Conservation (phyloP, 2,329 filamentous ascomycete genomes). For the Neofusicoccum sp. region DNA sequence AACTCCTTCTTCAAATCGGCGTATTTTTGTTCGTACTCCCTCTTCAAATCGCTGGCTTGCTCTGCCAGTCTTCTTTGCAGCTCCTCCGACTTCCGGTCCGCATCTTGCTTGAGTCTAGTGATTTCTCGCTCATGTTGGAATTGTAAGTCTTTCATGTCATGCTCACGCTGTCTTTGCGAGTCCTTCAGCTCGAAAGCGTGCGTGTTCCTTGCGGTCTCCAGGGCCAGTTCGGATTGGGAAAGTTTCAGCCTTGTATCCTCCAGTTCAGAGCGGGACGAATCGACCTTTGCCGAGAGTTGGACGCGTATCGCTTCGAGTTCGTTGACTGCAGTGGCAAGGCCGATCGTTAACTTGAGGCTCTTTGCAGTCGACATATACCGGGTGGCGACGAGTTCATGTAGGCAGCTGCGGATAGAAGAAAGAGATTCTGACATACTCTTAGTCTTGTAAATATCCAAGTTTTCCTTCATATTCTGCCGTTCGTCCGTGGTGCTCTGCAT, state of each 20-base stretch:
- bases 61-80: conserved; percentile 45
- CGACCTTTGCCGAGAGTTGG: conserved; percentile 52
- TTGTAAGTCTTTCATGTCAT: conserved; percentile 55
- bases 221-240: conserved; percentile 46
- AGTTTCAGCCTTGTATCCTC: conserved; percentile 58
- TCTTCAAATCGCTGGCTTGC: conserved; percentile 58
- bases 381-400: conserved; percentile 6
- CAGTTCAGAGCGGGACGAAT: conserved; percentile 64
- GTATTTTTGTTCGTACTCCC: conserved; percentile 66
- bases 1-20: conserved; percentile 63
- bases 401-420: conserved; percentile 13
- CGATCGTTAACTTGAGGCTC: conserved; percentile 22
- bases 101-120: conserved; percentile 55
- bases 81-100: conserved; percentile 45
- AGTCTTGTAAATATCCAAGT: conserved; percentile 69
- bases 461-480: conserved; percentile 69
- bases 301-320: conserved; percentile 57
- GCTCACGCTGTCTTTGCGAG: conserved; percentile 53
- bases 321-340: conserved; percentile 41
- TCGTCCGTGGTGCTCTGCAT: conserved; percentile 68
- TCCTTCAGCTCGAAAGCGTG: conserved; percentile 54
- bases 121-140: conserved; percentile 57
- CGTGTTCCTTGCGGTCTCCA: conserved; percentile 53
- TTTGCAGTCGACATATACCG: not conserved
- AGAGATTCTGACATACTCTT: conserved; percentile 57